phyloP scores from a whole-genome alignment of 1,284 basidiomycete species.

The Sphaerobolus stellatus region DNA sequence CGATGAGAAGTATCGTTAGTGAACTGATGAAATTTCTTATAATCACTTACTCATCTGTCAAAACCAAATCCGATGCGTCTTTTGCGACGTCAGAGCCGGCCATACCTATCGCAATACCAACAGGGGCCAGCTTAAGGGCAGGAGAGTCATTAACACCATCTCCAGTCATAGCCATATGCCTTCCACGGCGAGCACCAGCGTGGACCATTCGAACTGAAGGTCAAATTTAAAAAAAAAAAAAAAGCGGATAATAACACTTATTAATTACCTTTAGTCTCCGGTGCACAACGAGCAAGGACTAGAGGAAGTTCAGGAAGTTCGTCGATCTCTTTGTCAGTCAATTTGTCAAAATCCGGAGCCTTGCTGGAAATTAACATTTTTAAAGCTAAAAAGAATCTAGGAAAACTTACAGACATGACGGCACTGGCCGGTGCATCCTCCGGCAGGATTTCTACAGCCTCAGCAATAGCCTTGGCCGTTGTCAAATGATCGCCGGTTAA shows the following conservation, averaged over 20 bases:
- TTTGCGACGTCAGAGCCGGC: slow-evolving; percentile 72
- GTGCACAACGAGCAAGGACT: slow-evolving; percentile 58
- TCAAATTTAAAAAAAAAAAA: neutral
- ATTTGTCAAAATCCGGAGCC: slow-evolving; percentile 58
- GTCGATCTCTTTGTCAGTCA: slow-evolving; percentile 62
- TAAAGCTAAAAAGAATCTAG: neutral
- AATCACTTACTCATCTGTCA: neutral
- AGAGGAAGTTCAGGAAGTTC: slow-evolving; percentile 50
- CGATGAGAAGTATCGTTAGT: neutral
- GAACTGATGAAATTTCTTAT: neutral
- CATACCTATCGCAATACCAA: slow-evolving; percentile 69
- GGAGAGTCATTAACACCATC: slow-evolving; percentile 61
- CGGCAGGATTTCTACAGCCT: slow-evolving; percentile 52
- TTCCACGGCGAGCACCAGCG: neutral
- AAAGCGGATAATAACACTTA: slow-evolving; percentile 30
- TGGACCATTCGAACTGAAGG: neutral
- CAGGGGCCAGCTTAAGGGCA: slow-evolving; percentile 54
- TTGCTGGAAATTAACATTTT: neutral
- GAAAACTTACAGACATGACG: slow-evolving; percentile 43
- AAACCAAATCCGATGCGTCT: slow-evolving; percentile 32
- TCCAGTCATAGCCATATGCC: slow-evolving; percentile 23
- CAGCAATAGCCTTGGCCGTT: slow-evolving; percentile 47
- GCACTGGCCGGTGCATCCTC: slow-evolving; percentile 33
- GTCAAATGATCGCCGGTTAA: slow-evolving; percentile 41
- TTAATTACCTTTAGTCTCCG: slow-evolving; percentile 43